Base-by-base conservation (phyloP, 2,329 filamentous ascomycete species). In the Cercospora zeae-maydis region DNA sequence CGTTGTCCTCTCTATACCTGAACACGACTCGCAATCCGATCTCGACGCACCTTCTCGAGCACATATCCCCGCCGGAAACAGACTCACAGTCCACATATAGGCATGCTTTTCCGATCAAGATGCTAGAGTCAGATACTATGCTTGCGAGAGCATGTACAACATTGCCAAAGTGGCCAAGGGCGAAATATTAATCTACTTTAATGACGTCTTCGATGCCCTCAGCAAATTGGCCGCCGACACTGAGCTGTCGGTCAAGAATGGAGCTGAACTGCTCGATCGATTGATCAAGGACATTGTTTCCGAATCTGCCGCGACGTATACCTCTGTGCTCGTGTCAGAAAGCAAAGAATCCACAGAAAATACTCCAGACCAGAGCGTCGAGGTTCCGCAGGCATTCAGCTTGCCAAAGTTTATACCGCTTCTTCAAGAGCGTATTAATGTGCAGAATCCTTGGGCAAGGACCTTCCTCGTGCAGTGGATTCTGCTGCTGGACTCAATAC, bases 61-160 rank as follows among this genome's bases (percentile, higher is more conserved):
- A 47, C 16, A 1, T 19, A 47, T 13, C 3, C 33, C 24, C 16
- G 33, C 31, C 14, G 21, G 9, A 1, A 5, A 31, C 39, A 14
- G 3, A 11, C n/a, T 52, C 5, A 52, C 49, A 16, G 4, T n/a
- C 1, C 49, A 31, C 9, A 21, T 21, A 14, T 34, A 52, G 49
- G 95, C 95, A 58, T 99, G 96, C 81, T 99, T 99, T 78, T 91
- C 91, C 62, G 96, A 99, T 71, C 95, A 98, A 80, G 95, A 99
- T 88, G 93, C 95, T 30, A 86, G 95, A 63, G 95, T 98, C 33
- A 86, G 95, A 67, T 99, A 99, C 77, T 99, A 99, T 79, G 95
- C 95, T 24, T 99, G 95, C 79, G 95, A 99, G 81, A 96, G 93
- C 77, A 99, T 99, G 95, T 99, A 99, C 80, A 99, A 99, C 78